These are phyloP conservation scores for Spergularia azorica DNA, from an alignment of 179 eudicot genomes.

Conservation along the genomic window DNA sequence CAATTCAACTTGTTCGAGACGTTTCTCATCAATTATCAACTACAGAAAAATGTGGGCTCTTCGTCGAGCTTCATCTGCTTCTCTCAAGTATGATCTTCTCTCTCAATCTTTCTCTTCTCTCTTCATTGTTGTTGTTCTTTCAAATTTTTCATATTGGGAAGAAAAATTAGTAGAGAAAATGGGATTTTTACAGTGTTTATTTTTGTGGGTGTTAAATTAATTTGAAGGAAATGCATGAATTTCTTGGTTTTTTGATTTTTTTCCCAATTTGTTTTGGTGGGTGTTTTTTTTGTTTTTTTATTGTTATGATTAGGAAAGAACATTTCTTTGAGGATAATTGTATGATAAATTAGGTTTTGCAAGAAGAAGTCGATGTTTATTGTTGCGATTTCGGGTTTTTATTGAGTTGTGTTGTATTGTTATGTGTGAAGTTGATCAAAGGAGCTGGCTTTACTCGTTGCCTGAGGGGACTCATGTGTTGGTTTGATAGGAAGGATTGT, in stretches of 20 bases:
- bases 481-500: not conserved
- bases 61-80: constrained; percentile 52
- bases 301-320: too few species aligned
- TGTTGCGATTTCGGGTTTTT: too few species aligned
- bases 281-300: not conserved
- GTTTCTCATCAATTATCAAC: not conserved
- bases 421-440: too few species aligned
- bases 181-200: not conserved
- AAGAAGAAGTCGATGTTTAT: too few species aligned
- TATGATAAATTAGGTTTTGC: too few species aligned
- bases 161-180: not conserved
- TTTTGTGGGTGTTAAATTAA: not conserved
- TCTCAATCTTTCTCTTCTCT: not conserved
- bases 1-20: not conserved
- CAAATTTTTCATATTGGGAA: not conserved
- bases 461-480: too few species aligned
- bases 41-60: constrained; percentile 53
- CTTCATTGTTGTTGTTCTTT: not conserved
- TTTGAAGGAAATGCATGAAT: too few species aligned
- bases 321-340: too few species aligned
- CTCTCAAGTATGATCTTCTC: constrained; percentile 36
- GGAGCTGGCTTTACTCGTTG: too few species aligned
- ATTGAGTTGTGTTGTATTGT: too few species aligned
- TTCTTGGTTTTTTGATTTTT: not conserved
- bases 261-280: not conserved